Base-by-base conservation (phyloP, 768 basidiomycete genomes). In the Heimioporus sp. region DNA sequence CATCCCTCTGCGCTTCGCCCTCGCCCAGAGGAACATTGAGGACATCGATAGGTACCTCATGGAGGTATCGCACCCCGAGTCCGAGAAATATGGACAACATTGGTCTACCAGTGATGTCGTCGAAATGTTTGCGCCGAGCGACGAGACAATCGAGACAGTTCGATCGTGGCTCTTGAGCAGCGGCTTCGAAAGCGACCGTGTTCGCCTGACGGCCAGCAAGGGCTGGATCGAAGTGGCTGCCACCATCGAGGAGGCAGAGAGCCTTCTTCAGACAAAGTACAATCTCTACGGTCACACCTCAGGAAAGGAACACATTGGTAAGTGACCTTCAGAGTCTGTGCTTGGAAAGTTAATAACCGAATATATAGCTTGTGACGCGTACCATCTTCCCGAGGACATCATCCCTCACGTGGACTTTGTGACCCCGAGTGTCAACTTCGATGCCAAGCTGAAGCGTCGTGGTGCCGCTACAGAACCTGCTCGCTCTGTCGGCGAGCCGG, bases 61-160 rank as follows among this genome's bases (percentile, higher is more conserved):
- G 55, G 66, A 69, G 20, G 58, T 74, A 11, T 69, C 71, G 5
- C 61, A 72, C 48, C 72, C 71, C 10, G 51, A 62, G 15, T 69
- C 67, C 6, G 56, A 56, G 4, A 63, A 62, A 47, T 73, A 69
- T 20, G 66, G 70, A 1, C 56, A 65, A 21, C 69, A 72, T 51
- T 73, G 67, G 67, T 61, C 62, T 42, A 53, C 62, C 0, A 49
- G 57, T 8, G 54, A 66, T 30, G 59, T 72, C 30, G 47, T 55
- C 12, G 36, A 65, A 20, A 64, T 45, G n/a, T 72, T 72, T 46
- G 52, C 63, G 15, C 71, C 70, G 2, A 58, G 56, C 11, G 42
- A 54, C 4, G 63, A 70, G 45, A 58, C 61, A 1, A 40, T 63
- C 37, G 57, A 56, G 4, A 54, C 67, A 2, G 68, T 72, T 20